Evolutionary conservation across 2,329 filamentous ascomycete species (phyloP).

Genomic region (Chaetomiaceae sp.): DNA sequence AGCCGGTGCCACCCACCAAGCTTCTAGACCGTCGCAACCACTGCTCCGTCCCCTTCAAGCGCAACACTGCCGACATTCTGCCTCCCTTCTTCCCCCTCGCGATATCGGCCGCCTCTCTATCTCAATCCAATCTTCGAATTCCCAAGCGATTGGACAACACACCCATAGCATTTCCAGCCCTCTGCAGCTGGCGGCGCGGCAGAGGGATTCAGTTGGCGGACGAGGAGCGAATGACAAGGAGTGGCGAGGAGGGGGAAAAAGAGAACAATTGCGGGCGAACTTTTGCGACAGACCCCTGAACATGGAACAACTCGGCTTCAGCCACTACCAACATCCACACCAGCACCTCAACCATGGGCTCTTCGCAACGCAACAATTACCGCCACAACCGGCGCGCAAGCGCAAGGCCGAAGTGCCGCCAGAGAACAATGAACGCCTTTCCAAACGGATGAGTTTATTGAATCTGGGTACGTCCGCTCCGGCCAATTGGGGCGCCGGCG

Average conservation of each 20-base stretch:
- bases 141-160: constrained; percentile 15
- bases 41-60: constrained; percentile 21
- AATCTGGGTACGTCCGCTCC: constrained; percentile 61
- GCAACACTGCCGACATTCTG: constrained; percentile 13
- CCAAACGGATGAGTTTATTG: constrained; percentile 76
- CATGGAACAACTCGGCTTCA: constrained; percentile 22
- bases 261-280: constrained; percentile 16
- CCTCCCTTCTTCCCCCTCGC: constrained; percentile 10
- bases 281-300: constrained; percentile 12
- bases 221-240: background rate
- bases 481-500: background rate
- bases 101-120: constrained; percentile 22
- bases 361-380: constrained; percentile 11
- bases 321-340: constrained; percentile 17
- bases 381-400: constrained; percentile 40
- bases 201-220: constrained; percentile 11
- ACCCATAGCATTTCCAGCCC: constrained; percentile 10
- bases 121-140: constrained; percentile 10
- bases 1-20: constrained; percentile 16
- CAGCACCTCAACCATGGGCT: constrained; percentile 16
- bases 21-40: constrained; percentile 22
- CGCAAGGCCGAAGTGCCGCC: constrained; percentile 55
- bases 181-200: constrained; percentile 16
- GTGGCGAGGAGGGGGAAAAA: constrained; percentile 12
- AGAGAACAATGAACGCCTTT: constrained; percentile 65